Evolutionary conservation across 2,329 filamentous ascomycete species (phyloP).

Genomic region (Pseudopyrenochaeta lycopersici): DNA sequence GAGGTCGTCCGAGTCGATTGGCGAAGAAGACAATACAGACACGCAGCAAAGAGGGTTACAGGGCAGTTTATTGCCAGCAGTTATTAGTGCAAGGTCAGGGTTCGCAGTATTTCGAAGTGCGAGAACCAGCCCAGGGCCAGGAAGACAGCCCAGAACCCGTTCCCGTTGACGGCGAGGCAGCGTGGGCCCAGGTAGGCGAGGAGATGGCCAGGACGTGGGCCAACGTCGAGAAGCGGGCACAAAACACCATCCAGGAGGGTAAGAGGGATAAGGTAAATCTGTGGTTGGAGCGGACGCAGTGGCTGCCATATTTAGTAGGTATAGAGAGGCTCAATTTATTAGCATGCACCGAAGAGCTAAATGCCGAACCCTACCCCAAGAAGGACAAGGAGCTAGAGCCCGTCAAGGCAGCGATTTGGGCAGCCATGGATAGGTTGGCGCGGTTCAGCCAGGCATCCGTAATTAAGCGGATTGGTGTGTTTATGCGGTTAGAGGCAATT

Average conservation of each 20-base stretch:
- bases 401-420: slow-evolving; percentile 19
- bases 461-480: slow-evolving; percentile 14
- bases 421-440: slow-evolving; percentile 19
- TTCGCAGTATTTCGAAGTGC: slow-evolving; percentile 22
- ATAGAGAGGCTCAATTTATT: slow-evolving; percentile 21
- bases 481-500: slow-evolving; percentile 26
- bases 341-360: slow-evolving; percentile 19
- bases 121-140: background rate
- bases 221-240: slow-evolving; percentile 11
- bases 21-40: background rate
- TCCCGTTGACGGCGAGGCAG: slow-evolving; percentile 7
- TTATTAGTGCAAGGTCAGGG: slow-evolving; percentile 3
- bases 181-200: slow-evolving; percentile 10
- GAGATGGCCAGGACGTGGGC: slow-evolving; percentile 14
- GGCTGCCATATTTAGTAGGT: slow-evolving; percentile 21
- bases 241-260: slow-evolving; percentile 15
- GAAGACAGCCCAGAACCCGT: slow-evolving; percentile 1
- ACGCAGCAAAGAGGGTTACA: slow-evolving; percentile 7
- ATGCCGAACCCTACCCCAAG: slow-evolving; percentile 3
- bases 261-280: slow-evolving; percentile 10
- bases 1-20: background rate
- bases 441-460: slow-evolving; percentile 19
- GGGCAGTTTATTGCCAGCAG: slow-evolving; percentile 5
- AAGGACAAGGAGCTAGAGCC: slow-evolving; percentile 12
- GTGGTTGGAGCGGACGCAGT: slow-evolving; percentile 22